A percentile compares a stretch with the other conserved stretches of the same genome.
Evolutionary conservation across 2,329 filamentous ascomycete genomes (phyloP).

Genomic region (Trichoderma brevicompactum): DNA sequence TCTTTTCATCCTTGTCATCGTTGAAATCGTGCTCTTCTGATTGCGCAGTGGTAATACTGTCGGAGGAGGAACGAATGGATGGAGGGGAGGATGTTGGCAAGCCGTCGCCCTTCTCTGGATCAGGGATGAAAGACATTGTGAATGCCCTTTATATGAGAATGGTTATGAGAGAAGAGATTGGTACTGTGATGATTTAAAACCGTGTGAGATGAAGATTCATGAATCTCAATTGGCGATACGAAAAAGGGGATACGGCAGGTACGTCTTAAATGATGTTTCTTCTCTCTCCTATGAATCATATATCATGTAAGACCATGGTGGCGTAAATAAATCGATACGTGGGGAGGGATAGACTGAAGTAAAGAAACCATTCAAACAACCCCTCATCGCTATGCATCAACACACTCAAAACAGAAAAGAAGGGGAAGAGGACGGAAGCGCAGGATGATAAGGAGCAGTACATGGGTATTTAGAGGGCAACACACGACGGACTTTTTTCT

Average conservation of each 20-base stretch:
- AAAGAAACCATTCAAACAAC: too few relatives aligned
- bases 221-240: not conserved
- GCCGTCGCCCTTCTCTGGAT: slow-evolving; percentile 13
- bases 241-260: not conserved
- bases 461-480: slow-evolving; percentile 16
- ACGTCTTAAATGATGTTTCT: not conserved
- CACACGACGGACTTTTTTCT: not conserved
- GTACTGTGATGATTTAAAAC: not conserved
- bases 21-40: slow-evolving; percentile 17
- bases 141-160: not conserved
- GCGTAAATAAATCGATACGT: not conserved
- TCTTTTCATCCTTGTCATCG: slow-evolving; percentile 7
- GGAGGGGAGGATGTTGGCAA: not conserved
- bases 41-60: slow-evolving; percentile 9
- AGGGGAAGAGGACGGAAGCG: not conserved
- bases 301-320: not conserved
- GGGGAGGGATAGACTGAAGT: not conserved
- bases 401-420: not conserved
- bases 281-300: not conserved
- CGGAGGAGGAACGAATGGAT: slow-evolving; percentile 4
- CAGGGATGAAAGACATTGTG: slow-evolving; percentile 3
- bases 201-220: not conserved
- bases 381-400: not conserved
- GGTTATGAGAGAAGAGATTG: not conserved
- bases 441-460: not conserved